These are phyloP conservation scores for Chaetomidium leptoderma DNA, from an alignment of 495 filamentous ascomycete species.

Conservation along the genomic window DNA sequence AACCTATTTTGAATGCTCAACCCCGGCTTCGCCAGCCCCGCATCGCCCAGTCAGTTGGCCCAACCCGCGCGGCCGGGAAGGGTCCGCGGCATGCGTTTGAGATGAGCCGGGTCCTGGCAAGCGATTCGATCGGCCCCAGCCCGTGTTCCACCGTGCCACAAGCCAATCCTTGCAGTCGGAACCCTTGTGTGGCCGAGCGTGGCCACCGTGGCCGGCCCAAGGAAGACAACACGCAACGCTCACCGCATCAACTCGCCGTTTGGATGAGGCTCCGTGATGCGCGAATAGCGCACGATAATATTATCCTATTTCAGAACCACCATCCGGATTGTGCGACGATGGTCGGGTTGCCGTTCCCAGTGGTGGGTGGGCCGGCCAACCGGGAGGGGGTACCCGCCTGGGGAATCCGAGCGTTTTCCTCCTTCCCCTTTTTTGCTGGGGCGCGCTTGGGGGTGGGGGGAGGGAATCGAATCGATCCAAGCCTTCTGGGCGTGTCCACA, in stretches of 20 bases:
- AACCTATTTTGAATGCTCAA: not conserved
- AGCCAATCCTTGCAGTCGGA: not conserved
- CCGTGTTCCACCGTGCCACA: not conserved
- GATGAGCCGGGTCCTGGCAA: slow-evolving; percentile 13
- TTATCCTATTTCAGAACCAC: not conserved
- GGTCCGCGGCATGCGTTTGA: slow-evolving; percentile 18
- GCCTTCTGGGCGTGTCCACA: slow-evolving; percentile 15
- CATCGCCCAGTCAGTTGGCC: not conserved
- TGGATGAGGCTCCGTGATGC: not conserved
- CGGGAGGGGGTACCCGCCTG: not conserved
- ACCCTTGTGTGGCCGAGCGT: not conserved
- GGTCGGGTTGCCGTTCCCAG: not conserved
- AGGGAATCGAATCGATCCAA: slow-evolving; percentile 7
- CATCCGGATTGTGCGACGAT: not conserved
- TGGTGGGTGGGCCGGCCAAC: not conserved
- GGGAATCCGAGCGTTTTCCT: slow-evolving; percentile 8
- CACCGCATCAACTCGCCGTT: not conserved
- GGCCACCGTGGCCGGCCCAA: not conserved
- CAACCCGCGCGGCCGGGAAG: slow-evolving; percentile 14
- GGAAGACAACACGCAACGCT: not conserved
- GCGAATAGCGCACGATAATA: not conserved
- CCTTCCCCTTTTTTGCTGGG: slow-evolving; percentile 7
- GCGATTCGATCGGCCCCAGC: slow-evolving; percentile 15
- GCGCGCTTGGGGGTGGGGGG: too few species aligned
- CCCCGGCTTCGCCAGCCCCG: not conserved